A percentile compares a stretch with the other conserved stretches of the same genome.
phyloP scores from a whole-genome alignment of 352 stramenopile genomes.

The Pelagophyceae sp. region DNA sequence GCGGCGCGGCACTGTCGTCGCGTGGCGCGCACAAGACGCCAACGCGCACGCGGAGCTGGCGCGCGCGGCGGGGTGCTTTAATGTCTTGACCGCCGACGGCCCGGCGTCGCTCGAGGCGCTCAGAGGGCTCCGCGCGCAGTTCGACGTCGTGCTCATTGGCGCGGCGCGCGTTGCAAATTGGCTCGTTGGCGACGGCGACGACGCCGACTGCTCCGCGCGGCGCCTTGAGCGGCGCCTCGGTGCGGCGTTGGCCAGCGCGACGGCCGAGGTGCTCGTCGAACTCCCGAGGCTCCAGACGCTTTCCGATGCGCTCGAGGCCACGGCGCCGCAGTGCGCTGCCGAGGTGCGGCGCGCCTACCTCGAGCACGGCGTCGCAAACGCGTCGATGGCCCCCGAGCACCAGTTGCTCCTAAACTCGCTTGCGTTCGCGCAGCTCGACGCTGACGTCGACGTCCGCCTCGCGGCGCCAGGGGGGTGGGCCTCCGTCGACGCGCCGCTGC shows the following conservation, averaged over 20 bases:
- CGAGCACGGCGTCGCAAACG: not conserved
- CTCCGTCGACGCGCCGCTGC: not conserved
- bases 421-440: not conserved
- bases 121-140: not conserved
- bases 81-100: not conserved
- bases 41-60: not conserved
- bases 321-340: not conserved
- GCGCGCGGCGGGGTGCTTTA: not conserved
- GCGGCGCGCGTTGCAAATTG: not conserved
- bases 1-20: not conserved
- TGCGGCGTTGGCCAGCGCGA: not conserved
- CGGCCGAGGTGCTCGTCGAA: not conserved
- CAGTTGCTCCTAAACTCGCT: not conserved
- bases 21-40: not conserved
- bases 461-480: not conserved
- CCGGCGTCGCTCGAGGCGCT: not conserved
- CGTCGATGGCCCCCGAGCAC: not conserved
- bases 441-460: not conserved
- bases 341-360: not conserved
- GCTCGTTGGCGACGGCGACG: not conserved
- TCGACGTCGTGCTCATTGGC: not conserved
- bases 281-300: not conserved
- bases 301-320: not conserved
- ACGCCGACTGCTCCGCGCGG: not conserved
- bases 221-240: not conserved